Evolutionary conservation across 1,284 basidiomycete genomes (phyloP), one percentile per base, ranked within the genome.

Genomic region (Naganishia sp.): DNA sequence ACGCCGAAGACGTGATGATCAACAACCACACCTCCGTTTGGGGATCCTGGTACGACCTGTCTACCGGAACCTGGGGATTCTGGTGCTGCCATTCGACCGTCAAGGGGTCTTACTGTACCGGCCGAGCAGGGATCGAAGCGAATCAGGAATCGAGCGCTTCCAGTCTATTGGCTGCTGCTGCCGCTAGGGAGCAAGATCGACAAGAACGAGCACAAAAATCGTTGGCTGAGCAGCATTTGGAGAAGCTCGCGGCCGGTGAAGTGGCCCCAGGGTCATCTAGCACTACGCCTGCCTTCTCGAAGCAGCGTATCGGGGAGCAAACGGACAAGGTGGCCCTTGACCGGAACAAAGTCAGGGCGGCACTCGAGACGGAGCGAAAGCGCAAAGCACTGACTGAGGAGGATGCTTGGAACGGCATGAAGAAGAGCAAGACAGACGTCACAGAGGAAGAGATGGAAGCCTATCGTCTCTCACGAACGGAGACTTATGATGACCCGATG

Each of bases 1-100:
- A 98, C 79, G 87, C 90, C 21, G 95, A 97, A 80, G 94, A 97
- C 85, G 87, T 94, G n/a, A 87, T 85, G 73, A 83, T 90, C 74
- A 94, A 94, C 80, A 99, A 99, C 76, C 96, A 99, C 75, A 92
- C 88, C 0, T 81, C 86, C 2, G 87, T 98, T 9, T 99, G 94
- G 94, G 96, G 96, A 32, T 98, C 95, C 41, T 99, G 88, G 88
- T 98, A 91, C 79, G 88, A 92, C 73, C 71, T 83, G 13, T 82
- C 85, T 7, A 82, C 84, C 1, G 86, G 87, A 11, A 78, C 83
- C 66, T 99, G 96, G 96, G 96, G 96, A 53, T 99, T 90, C 78
- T 88, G 85, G 35, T 99, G 96, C 80, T 99, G 96, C 76, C 94
- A 96, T 76, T 94, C 92, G 11, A 84, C 75, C 66, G 68, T 94